Evolutionary conservation across 179 eudicot species (phyloP).

Genomic region (Spergularia azorica): DNA sequence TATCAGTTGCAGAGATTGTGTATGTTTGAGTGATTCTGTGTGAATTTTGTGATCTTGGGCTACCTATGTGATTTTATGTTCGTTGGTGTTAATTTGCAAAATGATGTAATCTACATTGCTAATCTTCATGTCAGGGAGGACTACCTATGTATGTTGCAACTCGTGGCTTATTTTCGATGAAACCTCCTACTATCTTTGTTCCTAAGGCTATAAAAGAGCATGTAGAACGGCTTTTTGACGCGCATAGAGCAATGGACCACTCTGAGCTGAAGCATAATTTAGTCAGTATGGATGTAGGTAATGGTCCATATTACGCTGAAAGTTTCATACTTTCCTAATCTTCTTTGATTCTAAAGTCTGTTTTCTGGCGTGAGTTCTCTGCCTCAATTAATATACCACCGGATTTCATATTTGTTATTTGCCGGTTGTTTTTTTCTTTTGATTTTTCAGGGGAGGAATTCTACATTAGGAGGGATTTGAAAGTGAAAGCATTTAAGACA

Average conservation of each 20-base stretch:
- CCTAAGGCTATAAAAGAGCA: conserved; percentile 64
- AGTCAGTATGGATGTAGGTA: conserved; percentile 80
- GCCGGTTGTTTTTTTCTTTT: conserved; percentile 11
- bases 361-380: background rate
- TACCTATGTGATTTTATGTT: background rate
- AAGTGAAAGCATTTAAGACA: conserved; percentile 85
- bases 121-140: conserved; percentile 61
- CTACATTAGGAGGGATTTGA: conserved; percentile 66
- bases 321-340: background rate
- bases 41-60: background rate
- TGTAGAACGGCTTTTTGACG: conserved; percentile 85
- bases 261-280: conserved; percentile 81
- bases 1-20: background rate
- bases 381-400: background rate
- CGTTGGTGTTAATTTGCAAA: background rate
- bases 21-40: background rate
- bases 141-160: conserved; percentile 97
- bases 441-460: conserved; percentile 68
- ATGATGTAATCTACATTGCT: background rate
- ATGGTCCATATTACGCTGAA: conserved; percentile 18
- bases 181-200: conserved; percentile 86
- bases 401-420: background rate
- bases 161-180: conserved; percentile 81
- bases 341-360: background rate
- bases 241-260: conserved; percentile 86